Evolutionary conservation across 1,284 basidiomycete genomes (phyloP).

Genomic region (Amylostereum chailletii): DNA sequence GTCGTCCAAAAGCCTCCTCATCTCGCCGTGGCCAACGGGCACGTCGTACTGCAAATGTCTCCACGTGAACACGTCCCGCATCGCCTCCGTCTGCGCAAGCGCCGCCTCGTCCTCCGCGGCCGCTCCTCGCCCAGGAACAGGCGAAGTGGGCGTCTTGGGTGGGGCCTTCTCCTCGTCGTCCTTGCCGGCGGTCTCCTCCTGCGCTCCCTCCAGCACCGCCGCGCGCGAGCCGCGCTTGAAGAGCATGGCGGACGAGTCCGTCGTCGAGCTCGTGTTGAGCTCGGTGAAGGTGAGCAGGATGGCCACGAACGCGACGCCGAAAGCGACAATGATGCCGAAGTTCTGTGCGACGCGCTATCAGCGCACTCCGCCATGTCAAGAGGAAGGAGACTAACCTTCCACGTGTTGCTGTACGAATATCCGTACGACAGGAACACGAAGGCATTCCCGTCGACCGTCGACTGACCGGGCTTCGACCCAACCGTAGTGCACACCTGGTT

Average conservation of each 20-base stretch:
- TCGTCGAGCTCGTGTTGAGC: conserved; percentile 26
- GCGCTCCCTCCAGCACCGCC: conserved; percentile 3
- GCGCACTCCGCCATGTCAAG: conserved; percentile 1
- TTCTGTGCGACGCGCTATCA: conserved; percentile 25
- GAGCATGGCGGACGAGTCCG: conserved; percentile 23
- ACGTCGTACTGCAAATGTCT: conserved; percentile 56
- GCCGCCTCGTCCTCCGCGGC: conserved; percentile 12
- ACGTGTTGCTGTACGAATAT: conserved; percentile 55
- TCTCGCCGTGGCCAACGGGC: conserved; percentile 43
- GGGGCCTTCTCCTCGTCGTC: conserved; percentile 12
- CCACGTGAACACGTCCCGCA: conserved; percentile 54
- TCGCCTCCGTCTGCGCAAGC: conserved; percentile 15
- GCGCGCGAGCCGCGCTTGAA: conserved; percentile 34
- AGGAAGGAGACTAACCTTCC: conserved; percentile 43
- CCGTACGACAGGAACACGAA: conserved; percentile 55
- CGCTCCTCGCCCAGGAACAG: conserved; percentile 1
- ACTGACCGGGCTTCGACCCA: conserved; percentile 39
- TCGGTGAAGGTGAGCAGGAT: conserved; percentile 48
- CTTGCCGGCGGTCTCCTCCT: conserved; percentile 5
- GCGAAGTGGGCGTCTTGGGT: conserved; percentile 3
- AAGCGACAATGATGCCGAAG: conserved; percentile 46
- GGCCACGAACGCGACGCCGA: conserved; percentile 37
- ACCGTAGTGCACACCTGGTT: conserved; percentile 60
- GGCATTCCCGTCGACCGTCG: conserved; percentile 36
- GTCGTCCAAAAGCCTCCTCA: conserved; percentile 61